Evolutionary conservation across 129 eudicot genomes (phyloP).

Genomic region (Calendula officinalis): DNA sequence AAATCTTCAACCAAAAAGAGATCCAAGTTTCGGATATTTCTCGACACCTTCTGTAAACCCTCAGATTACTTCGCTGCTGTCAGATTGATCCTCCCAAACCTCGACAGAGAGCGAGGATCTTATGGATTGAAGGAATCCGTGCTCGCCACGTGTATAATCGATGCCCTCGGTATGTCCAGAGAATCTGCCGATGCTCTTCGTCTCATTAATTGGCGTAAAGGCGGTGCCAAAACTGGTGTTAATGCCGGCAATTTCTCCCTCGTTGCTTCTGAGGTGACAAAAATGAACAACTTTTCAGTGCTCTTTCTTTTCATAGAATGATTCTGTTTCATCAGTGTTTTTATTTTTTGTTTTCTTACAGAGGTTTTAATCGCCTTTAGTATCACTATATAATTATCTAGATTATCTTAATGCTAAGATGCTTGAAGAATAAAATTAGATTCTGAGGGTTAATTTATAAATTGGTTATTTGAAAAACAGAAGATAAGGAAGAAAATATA

Average conservation of each 20-base stretch:
- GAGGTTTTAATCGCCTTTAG: not conserved
- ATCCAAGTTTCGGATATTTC: conserved; percentile 79
- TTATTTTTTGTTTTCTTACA: not conserved
- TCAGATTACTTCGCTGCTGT: conserved; percentile 72
- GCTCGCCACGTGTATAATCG: conserved; percentile 82
- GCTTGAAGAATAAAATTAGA: not conserved
- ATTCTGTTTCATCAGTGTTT: not conserved
- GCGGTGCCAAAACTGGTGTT: conserved; percentile 78
- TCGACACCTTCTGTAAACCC: conserved; percentile 68
- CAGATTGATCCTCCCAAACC: conserved; percentile 68
- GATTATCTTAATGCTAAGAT: not conserved
- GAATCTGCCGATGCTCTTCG: conserved; percentile 76
- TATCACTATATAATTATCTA: too few species aligned
- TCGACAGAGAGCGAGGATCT: conserved; percentile 91
- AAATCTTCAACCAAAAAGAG: conserved; percentile 63
- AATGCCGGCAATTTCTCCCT: conserved; percentile 82
- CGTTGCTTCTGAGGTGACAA: conserved; percentile 72
- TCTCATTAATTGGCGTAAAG: conserved; percentile 95
- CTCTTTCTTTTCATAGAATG: not conserved
- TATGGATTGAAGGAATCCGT: conserved; percentile 89
- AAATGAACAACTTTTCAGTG: not conserved
- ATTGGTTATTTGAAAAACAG: too few species aligned
- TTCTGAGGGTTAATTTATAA: too few species aligned
- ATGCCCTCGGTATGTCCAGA: conserved; percentile 83
- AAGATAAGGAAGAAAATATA: too few species aligned